Base-by-base conservation (phyloP, 2,329 filamentous ascomycete genomes). In the Talaromyces islandicus region DNA sequence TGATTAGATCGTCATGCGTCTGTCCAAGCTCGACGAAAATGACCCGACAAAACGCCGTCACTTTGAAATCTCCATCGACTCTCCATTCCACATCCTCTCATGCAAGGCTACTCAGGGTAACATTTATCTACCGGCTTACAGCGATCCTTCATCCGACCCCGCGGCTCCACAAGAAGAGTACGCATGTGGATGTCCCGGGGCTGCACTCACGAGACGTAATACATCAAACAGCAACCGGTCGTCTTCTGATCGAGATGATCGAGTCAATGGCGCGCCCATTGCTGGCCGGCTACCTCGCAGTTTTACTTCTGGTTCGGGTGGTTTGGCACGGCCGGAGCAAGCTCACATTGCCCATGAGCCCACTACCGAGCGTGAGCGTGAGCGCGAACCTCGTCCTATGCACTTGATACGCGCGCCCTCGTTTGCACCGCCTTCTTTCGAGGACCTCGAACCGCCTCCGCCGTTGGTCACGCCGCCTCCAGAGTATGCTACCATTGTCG, bases 1-100 rank as follows among this genome's bases (percentile, higher is more conserved):
- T 24, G 4, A 14, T 19, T 50, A 93, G 90, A 91, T 96, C 69
- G 91, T 96, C 63, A 90, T 97, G 86, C 88, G 92, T 57, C 87
- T 97, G 53, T 96, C 92, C 30, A 91, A 91, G 67, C 80, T 89
- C 14, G 92, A 96, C 67, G 84, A 87, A 43, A 85, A 88, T 11
- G 90, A 96, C 68, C 87, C 91, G 0, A 81, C 80, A 0, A 92
- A 92, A 70, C 85, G 92, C 64, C 85, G 92, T 35, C 92, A 96
- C 71, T 97, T 96, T 66, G 92, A 97, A 74, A 96, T 96, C 68
- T 96, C 91, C 66, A 97, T 97, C 67, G 92, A 97, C 75, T 96
- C 92, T 1, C 92, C 92, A 0, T 93, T 97, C 71, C 93, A 93
- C 63, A 91, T 96, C 52, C 88, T 96, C 54, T 93, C 92, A 63